These are phyloP conservation scores for Calonectria hongkongensis DNA, from an alignment of 2,329 filamentous ascomycete genomes.

Conservation along the genomic window DNA sequence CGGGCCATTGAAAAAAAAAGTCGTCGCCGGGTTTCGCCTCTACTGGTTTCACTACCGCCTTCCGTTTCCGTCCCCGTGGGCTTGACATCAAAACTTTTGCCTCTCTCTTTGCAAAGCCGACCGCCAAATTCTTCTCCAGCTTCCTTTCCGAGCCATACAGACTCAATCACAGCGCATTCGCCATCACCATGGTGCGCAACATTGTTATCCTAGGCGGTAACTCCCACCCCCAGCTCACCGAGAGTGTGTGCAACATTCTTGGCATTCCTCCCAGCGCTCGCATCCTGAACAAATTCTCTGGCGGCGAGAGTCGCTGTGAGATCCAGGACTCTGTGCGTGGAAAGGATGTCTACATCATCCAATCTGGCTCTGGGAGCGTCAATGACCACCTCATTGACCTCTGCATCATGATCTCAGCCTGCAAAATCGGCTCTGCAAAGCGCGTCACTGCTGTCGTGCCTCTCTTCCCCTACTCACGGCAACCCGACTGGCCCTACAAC, in stretches of 20 bases:
- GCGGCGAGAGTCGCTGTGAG: slow-evolving; percentile 95
- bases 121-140: slow-evolving; percentile 29
- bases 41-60: slow-evolving; percentile 41
- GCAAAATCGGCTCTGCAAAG: slow-evolving; percentile 94
- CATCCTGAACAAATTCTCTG: slow-evolving; percentile 92
- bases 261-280: slow-evolving; percentile 90
- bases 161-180: slow-evolving; percentile 41
- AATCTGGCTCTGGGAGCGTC: slow-evolving; percentile 92
- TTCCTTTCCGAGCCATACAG: slow-evolving; percentile 32
- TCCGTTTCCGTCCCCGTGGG: slow-evolving; percentile 54
- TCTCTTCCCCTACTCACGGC: slow-evolving; percentile 96
- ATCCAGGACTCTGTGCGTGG: slow-evolving; percentile 97
- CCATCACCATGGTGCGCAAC: slow-evolving; percentile 87
- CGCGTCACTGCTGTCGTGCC: slow-evolving; percentile 95
- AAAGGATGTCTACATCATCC: slow-evolving; percentile 99
- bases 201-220: slow-evolving; percentile 95
- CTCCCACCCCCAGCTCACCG: slow-evolving; percentile 91
- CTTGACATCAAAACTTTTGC: slow-evolving; percentile 51
- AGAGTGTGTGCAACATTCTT: slow-evolving; percentile 91
- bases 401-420: slow-evolving; percentile 98
- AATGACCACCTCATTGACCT: slow-evolving; percentile 98
- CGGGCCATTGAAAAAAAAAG: slow-evolving; percentile 52
- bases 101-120: slow-evolving; percentile 39
- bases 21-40: slow-evolving; percentile 45
- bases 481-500: slow-evolving; percentile 97